Evolutionary conservation across 148 eudicot genomes (phyloP), one percentile per base, ranked within the genome.

Genomic region (Selenicereus undatus): DNA sequence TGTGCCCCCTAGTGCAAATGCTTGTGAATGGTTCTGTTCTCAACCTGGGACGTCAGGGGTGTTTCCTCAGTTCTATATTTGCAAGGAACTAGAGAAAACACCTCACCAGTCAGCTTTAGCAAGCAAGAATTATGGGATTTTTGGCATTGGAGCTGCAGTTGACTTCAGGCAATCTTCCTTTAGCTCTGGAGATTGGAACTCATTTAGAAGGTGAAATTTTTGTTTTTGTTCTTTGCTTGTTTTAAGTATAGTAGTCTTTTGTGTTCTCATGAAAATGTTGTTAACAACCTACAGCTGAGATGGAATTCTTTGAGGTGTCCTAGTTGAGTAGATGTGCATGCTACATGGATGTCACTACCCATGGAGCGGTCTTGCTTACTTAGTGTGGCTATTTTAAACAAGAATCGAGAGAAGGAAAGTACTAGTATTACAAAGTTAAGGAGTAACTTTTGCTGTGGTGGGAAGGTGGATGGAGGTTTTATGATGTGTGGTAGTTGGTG

Each of bases 111-210:
- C 88, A 27, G 82, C 83, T 79, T 56, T 81, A 45, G 66, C 86
- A 73, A 85, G 80, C 79, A 80, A 85, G 81, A 82, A 78, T 30
- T 84, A 79, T 36, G 97, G 97, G 20, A 79, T 91, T 84, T 96
- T 91, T 77, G 99, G 97, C 35, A 87, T 93, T 76, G 99, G 99
- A 45, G 88, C 93, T 82, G 92, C 98, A 14, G 85, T 93, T 62
- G 77, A 81, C 78, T 86, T 91, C 77, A 81, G 84, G 77, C 84
- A 82, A 10, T 81, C 83, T 62, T 80, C 82, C 83, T 86, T 84
- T 75, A 77, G 58, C 54, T 75, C 87, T 81, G 86, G 14, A 60
- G 76, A 88, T 22, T 84, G 80, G 87, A 83, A 73, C 73, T 78
- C 85, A 51, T 85, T 90, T 20, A 83, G 85, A 83, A 92, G 97